A percentile compares a stretch with the other conserved stretches of the same genome.
Conservation (phyloP, 1,284 basidiomycete species). For the Apiotrichum veenhuisii region DNA sequence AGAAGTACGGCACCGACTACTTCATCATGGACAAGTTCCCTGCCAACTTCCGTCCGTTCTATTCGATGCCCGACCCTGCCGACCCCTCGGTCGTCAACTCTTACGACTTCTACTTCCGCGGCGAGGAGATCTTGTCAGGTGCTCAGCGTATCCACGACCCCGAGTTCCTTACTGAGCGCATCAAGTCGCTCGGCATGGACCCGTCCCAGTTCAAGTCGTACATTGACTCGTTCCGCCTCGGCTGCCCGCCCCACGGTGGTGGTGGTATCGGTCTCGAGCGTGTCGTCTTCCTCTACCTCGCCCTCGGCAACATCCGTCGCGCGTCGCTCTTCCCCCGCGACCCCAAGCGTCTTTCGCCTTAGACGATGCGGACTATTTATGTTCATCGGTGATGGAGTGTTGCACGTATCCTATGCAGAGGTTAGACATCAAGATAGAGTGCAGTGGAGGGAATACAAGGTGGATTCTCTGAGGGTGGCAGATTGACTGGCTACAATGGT, state of each 20-base stretch:
- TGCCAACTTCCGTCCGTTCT: slow-evolving; percentile 68
- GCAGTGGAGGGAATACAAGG: no score
- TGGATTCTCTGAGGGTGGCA: no score
- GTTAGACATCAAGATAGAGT: neutral
- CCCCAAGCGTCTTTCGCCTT: slow-evolving; percentile 59
- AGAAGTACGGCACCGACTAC: slow-evolving; percentile 88
- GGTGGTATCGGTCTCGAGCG: slow-evolving; percentile 76
- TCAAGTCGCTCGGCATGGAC: slow-evolving; percentile 68
- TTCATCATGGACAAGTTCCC: slow-evolving; percentile 98
- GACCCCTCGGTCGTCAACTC: slow-evolving; percentile 92
- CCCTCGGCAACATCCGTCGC: slow-evolving; percentile 90
- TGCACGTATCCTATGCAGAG: neutral
- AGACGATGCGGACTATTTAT: neutral
- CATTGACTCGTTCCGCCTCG: slow-evolving; percentile 89
- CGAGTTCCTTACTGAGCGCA: slow-evolving; percentile 71
- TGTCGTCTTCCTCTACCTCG: slow-evolving; percentile 80
- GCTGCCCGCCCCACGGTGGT: slow-evolving; percentile 73
- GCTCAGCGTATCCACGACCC: slow-evolving; percentile 97
- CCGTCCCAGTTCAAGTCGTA: slow-evolving; percentile 85
- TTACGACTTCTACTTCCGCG: slow-evolving; percentile 99
- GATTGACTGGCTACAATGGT: no score
- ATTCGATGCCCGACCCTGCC: slow-evolving; percentile 92
- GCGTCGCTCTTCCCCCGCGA: slow-evolving; percentile 94
- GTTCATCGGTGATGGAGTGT: neutral
- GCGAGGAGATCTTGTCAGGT: slow-evolving; percentile 95